Evolutionary conservation across 306 rosid species (phyloP), one percentile per base, ranked within the genome.

Genomic region (Carpinus fangiana): DNA sequence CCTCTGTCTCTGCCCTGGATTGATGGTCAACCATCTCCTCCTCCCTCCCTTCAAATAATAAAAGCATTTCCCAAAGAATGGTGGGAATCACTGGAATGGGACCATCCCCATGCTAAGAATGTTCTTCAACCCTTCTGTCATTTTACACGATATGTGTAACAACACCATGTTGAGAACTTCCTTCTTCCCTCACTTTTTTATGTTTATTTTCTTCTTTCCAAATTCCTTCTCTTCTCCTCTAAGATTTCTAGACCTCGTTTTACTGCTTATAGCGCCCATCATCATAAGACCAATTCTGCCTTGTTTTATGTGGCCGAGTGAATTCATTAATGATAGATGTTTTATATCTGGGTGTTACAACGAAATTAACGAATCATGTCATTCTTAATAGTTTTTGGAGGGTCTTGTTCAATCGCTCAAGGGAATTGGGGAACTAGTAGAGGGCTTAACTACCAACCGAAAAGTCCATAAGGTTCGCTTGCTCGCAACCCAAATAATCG

Each of bases 1-100:
- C 64, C 73, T 34, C 34, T 38, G 23, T 73, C 56, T 52, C 56
- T 52, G 5, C n/a, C n/a, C 56, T 52, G 5, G n/a, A 16, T 61
- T 26, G 72, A 75, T 34, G 41, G 54, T 5, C 55, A 74, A 13
- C 78, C 21, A 23, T 4, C n/a, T 12, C 65, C 80, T 5, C 28
- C 8, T 41, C 52, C 41, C 56, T 52, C 56, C n/a, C 56, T 52
- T 47, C 80, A 60, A 21, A 8, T 14, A 10, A 16, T 14, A 31
- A 70, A 65, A 12, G 2, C 8, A 26, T 17, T 65, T 4, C 2
- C 20, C 7, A 14, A 50, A 6, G 12, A 64, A 23, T 48, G 9
- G 31, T 66, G 80, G 80, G 52, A n/a, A 52, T 38, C 31, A 17
- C 73, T 76, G 51, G n/a, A 65, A 10, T 76, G 73, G 80, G 52